Conservation (phyloP, 768 basidiomycete species). For the Mycena polygramma region DNA sequence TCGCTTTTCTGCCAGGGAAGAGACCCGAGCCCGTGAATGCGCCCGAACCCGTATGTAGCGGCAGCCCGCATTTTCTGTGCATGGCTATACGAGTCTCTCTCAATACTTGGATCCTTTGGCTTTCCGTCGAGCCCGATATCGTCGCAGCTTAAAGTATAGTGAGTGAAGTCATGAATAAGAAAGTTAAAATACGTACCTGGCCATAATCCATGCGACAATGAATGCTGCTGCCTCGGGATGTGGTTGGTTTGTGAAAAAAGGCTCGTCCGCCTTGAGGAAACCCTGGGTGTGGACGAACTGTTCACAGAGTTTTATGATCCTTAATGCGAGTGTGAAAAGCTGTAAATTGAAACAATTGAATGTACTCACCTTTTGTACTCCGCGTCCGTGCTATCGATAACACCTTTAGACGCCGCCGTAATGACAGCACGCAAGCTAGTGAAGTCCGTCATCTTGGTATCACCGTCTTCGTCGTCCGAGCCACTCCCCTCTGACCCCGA, state of each 20-base stretch:
- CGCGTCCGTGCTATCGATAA: background rate
- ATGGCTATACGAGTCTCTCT: slow-evolving; percentile 44
- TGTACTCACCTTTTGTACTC: background rate
- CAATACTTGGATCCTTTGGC: slow-evolving; percentile 28
- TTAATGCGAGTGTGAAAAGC: background rate
- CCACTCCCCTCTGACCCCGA: no score
- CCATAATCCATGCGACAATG: slow-evolving; percentile 48
- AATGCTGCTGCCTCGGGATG: slow-evolving; percentile 34
- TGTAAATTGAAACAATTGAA: background rate
- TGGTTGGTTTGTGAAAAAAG: slow-evolving; percentile 40
- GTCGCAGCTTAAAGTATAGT: slow-evolving; percentile 42
- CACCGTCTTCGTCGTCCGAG: no score
- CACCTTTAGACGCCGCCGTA: background rate
- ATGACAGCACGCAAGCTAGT: no score
- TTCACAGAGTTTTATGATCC: slow-evolving; percentile 38
- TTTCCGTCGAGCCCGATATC: slow-evolving; percentile 42
- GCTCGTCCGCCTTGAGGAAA: slow-evolving; percentile 33
- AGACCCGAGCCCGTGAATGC: slow-evolving; percentile 38
- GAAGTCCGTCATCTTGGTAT: no score
- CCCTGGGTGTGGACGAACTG: slow-evolving; percentile 34
- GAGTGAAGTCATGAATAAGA: background rate
- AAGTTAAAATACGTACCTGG: slow-evolving; percentile 23
- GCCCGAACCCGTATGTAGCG: slow-evolving; percentile 47
- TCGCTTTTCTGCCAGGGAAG: slow-evolving; percentile 48
- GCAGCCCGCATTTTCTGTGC: slow-evolving; percentile 53